phyloP scores from a whole-genome alignment of 2,329 filamentous ascomycete species.

The Epichloe festucae region DNA sequence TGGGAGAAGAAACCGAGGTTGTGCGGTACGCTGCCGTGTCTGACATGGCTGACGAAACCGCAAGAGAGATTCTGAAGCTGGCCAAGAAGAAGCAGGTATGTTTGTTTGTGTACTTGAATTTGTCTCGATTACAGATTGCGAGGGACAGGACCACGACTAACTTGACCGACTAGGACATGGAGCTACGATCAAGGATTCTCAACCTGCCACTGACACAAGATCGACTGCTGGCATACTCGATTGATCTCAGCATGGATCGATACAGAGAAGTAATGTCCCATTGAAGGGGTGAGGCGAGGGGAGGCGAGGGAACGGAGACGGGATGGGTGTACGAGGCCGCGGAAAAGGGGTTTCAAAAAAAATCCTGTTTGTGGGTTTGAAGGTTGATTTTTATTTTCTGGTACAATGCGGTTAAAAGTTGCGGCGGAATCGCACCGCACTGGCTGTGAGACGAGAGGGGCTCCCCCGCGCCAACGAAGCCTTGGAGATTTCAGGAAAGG shows the following conservation, averaged over 20 bases:
- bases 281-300: constrained; percentile 8
- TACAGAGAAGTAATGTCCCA: constrained; percentile 51
- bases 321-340: background rate
- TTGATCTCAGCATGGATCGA: constrained; percentile 55
- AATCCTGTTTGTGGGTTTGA: background rate
- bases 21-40: constrained; percentile 54
- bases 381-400: background rate
- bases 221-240: constrained; percentile 55
- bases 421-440: background rate
- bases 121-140: too few species aligned
- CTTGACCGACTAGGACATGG: constrained; percentile 18
- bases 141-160: constrained; percentile 1
- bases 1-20: constrained; percentile 34
- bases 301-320: background rate
- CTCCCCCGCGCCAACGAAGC: background rate
- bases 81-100: constrained; percentile 45
- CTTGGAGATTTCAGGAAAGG: background rate
- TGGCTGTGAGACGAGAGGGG: background rate
- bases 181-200: constrained; percentile 32
- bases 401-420: background rate
- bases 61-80: constrained; percentile 46
- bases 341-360: background rate
- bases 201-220: constrained; percentile 59
- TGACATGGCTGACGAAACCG: constrained; percentile 68
- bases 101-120: constrained; percentile 1